Percentiles rank a stretch among this genome's conserved stretches.
These are phyloP conservation scores for Emmonsiellopsis sp. DNA, from an alignment of 2,329 filamentous ascomycete genomes.

Conservation along the genomic window DNA sequence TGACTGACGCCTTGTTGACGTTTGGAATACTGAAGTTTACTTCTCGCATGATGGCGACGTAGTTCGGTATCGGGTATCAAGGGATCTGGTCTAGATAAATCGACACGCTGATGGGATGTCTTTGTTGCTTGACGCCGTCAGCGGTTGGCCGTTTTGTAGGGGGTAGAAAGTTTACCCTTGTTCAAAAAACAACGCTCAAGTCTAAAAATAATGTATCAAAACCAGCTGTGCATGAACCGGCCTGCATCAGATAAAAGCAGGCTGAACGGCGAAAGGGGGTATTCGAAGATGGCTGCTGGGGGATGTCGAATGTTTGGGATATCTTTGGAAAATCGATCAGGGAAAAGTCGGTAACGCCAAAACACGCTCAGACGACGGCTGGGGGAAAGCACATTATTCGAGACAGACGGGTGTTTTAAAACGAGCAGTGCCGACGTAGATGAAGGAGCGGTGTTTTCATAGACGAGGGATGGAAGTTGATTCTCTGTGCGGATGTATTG, in stretches of 20 bases:
- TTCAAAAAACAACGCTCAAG: not conserved
- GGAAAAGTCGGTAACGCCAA: no score
- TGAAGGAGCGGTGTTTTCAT: no score
- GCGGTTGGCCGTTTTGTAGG: not conserved
- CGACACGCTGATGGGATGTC: not conserved
- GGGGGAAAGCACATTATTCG: no score
- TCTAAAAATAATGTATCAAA: not conserved
- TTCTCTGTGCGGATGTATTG: no score
- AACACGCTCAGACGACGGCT: no score
- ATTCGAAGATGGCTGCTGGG: not conserved
- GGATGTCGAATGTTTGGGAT: not conserved
- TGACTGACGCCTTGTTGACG: slow-evolving; percentile 98
- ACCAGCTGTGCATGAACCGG: not conserved
- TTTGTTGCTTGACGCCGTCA: not conserved
- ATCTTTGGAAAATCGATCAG: not conserved
- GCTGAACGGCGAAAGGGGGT: not conserved
- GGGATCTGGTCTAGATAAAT: not conserved
- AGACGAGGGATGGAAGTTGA: no score
- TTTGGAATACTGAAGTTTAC: slow-evolving; percentile 99
- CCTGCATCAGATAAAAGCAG: not conserved
- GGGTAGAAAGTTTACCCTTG: not conserved
- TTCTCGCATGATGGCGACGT: slow-evolving; percentile 73
- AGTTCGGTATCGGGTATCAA: not conserved
- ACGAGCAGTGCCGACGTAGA: no score
- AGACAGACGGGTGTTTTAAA: no score